Base-by-base conservation (phyloP, 2,329 filamentous ascomycete genomes). In the Trichoderma arundinaceum region DNA sequence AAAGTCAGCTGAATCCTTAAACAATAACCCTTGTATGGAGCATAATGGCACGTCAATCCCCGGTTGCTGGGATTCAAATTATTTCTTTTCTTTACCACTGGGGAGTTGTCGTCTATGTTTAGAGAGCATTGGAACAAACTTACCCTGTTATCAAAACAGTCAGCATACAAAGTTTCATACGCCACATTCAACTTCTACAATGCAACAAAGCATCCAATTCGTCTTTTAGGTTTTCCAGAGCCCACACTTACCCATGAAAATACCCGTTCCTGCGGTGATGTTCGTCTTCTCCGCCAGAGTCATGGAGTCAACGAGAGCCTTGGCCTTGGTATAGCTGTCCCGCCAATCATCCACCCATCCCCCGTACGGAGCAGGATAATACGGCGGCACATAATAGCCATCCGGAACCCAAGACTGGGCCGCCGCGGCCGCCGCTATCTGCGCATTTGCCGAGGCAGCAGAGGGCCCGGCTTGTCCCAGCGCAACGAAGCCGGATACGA, bases 251-350 rank as follows among this genome's bases (percentile, higher is more conserved):
- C 85, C 90, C 90, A 92, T 93, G 69, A 83, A 89, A 48, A 89
- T 83, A 1, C 90, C 90, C 1, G 85, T 89, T 3, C 91, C 91
- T 1, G 86, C 85, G 0, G 90, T 92, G 59, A 93, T 83, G 73
- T 93, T 94, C 3, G 90, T 88, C 78, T 94, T 94, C 75, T 94
- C 91, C 1, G 90, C 90, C 64, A 94, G 77, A 0, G 90, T 94
- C 90, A 94, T 92, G 54, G 87, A 84, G 61, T 86, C 85, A 15
- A 94, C 91, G 13, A 94, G 76, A 3, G 80, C 76, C 65, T 87
- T 83, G 1, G 91, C 91, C 72, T 90, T 92, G 60, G 79, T 79
- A 73, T 93, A 94, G 70, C 90, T 89, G 17, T 85, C 84, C 22
- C 80, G 80, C 91, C 91, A 94, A 65, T 85, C 84, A 6, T 83